These are phyloP conservation scores for Furcasterigmium furcatum DNA, from an alignment of 2,329 filamentous ascomycete genomes.

Conservation along the genomic window DNA sequence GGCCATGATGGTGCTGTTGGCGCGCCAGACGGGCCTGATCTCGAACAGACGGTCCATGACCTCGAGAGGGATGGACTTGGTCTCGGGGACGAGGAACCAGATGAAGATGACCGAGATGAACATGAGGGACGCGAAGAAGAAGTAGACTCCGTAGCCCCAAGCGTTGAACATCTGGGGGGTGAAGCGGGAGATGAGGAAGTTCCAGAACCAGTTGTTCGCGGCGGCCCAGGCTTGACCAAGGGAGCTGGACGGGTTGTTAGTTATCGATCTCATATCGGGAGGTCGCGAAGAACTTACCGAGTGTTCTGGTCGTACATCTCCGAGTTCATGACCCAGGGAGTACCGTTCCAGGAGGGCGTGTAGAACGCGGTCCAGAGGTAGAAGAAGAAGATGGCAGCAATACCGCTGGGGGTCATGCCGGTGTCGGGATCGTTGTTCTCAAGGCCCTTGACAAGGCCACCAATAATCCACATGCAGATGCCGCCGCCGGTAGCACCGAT, in stretches of 20 bases:
- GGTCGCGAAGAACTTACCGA: too few species aligned
- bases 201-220: slow-evolving; percentile 70
- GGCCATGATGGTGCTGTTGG: slow-evolving; percentile 40
- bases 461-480: slow-evolving; percentile 58
- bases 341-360: slow-evolving; percentile 70
- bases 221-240: slow-evolving; percentile 71
- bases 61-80: slow-evolving; percentile 63
- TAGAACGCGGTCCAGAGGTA: slow-evolving; percentile 74
- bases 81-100: slow-evolving; percentile 63
- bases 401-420: slow-evolving; percentile 40
- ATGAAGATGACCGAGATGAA: slow-evolving; percentile 55
- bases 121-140: slow-evolving; percentile 66
- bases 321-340: slow-evolving; percentile 71
- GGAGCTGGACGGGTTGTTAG: too few species aligned
- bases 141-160: slow-evolving; percentile 63
- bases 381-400: slow-evolving; percentile 66
- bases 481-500: slow-evolving; percentile 56
- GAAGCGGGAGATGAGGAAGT: slow-evolving; percentile 67
- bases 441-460: slow-evolving; percentile 46
- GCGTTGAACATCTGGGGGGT: slow-evolving; percentile 61
- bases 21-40: slow-evolving; percentile 38
- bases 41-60: slow-evolving; percentile 62
- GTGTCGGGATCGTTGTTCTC: slow-evolving; percentile 21
- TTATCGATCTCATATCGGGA: too few species aligned
- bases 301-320: slow-evolving; percentile 50